Percentiles rank a stretch among this genome's conserved stretches.
These are phyloP conservation scores for Aspergillus fischeri DNA, from an alignment of 2,329 filamentous ascomycete species.

Conservation along the genomic window DNA sequence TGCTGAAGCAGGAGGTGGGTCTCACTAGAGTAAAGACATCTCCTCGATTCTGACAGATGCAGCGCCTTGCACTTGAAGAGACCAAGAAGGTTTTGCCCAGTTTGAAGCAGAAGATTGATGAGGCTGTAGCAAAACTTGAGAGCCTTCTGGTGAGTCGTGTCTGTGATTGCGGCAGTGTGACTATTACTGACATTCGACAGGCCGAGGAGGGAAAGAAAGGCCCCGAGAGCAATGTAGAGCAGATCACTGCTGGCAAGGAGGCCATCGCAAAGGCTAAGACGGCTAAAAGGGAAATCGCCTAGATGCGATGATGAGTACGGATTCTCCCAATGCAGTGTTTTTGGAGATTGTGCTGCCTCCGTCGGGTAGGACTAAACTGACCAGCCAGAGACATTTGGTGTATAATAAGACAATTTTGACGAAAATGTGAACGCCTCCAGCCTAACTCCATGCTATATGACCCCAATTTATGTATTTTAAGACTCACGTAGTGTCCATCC, in stretches of 20 bases:
- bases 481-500: conserved; percentile 60
- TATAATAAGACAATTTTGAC: conserved; percentile 13
- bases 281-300: conserved; percentile 37
- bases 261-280: conserved; percentile 38
- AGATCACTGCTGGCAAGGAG: conserved; percentile 40
- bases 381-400: conserved; percentile 6
- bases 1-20: conserved; percentile 80
- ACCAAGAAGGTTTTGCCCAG: conserved; percentile 77
- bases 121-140: conserved; percentile 69
- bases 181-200: conserved; percentile 18
- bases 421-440: conserved; percentile 19
- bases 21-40: neutral
- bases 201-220: conserved; percentile 39
- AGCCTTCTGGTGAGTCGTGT: conserved; percentile 64
- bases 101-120: conserved; percentile 65
- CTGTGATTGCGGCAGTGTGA: neutral
- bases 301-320: neutral
- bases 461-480: conserved; percentile 7
- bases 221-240: conserved; percentile 35
- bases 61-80: conserved; percentile 80
- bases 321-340: neutral
- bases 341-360: neutral
- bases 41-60: conserved; percentile 3
- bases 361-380: conserved; percentile 7
- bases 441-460: conserved; percentile 27